These are phyloP conservation scores for Zizania palustris DNA, from an alignment of 202 grass and related monocot genomes.

Conservation along the genomic window DNA sequence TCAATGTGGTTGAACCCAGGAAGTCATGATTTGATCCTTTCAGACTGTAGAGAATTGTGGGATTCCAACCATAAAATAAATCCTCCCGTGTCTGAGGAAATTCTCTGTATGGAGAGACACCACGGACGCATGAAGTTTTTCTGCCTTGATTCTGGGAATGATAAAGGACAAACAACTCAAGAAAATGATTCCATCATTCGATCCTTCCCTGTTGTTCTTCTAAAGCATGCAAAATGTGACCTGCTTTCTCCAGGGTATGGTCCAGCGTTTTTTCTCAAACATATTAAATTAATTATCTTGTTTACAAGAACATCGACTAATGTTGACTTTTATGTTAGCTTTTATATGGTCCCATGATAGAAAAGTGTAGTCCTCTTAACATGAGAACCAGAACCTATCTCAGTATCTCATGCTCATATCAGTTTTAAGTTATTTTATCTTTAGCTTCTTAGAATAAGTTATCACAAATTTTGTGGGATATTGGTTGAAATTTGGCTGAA, in stretches of 20 bases:
- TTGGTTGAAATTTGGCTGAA: slow-evolving; percentile 14
- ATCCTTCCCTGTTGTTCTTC: slow-evolving; percentile 70
- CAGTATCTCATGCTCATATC: slow-evolving; percentile 16
- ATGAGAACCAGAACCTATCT: slow-evolving; percentile 7
- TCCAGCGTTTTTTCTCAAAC: not conserved
- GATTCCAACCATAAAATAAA: slow-evolving; percentile 57
- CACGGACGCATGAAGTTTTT: slow-evolving; percentile 57
- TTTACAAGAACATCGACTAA: not conserved
- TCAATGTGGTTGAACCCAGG: slow-evolving; percentile 48
- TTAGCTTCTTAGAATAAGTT: slow-evolving; percentile 10
- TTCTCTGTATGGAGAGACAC: slow-evolving; percentile 74
- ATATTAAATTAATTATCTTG: slow-evolving; percentile 22
- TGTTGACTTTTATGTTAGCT: slow-evolving; percentile 18
- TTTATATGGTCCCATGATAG: slow-evolving; percentile 5
- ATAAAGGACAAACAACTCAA: slow-evolving; percentile 40
- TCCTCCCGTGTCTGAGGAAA: slow-evolving; percentile 62
- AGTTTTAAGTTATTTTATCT: not conserved
- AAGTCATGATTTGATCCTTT: slow-evolving; percentile 48
- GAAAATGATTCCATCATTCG: slow-evolving; percentile 50
- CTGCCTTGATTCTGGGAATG: slow-evolving; percentile 58
- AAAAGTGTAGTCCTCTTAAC: not conserved
- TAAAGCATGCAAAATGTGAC: slow-evolving; percentile 62
- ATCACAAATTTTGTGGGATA: not conserved
- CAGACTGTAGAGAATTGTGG: slow-evolving; percentile 66
- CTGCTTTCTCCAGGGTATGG: slow-evolving; percentile 38